These are phyloP conservation scores for Diplogelasinospora grovesii DNA, from an alignment of 495 filamentous ascomycete genomes.

Conservation along the genomic window DNA sequence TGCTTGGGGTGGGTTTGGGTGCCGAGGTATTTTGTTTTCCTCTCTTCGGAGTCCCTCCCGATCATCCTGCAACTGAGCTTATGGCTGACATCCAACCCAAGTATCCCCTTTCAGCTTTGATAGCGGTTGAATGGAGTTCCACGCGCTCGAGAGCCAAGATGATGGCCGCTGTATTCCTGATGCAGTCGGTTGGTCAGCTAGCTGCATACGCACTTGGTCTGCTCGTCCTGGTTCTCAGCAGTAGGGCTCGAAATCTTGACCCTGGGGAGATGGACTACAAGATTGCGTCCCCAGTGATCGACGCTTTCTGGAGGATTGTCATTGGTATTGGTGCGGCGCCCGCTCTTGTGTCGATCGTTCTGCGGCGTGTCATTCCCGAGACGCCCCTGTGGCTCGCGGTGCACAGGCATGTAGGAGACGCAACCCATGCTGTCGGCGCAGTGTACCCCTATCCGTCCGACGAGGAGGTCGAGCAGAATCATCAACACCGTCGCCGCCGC, in stretches of 20 bases:
- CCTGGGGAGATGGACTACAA: constrained; percentile 42
- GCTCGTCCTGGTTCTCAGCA: constrained; percentile 47
- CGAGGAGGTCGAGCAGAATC: constrained; percentile 35
- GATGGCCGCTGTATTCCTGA: constrained; percentile 61
- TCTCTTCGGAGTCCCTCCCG: no score
- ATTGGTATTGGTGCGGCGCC: constrained; percentile 56
- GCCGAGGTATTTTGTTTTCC: constrained; percentile 22
- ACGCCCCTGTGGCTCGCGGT: constrained; percentile 42
- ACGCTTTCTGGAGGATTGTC: constrained; percentile 53
- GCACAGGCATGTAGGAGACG: constrained; percentile 13
- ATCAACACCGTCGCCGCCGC: constrained; percentile 28
- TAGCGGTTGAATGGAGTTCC: constrained; percentile 58
- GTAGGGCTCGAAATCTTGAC: constrained; percentile 29
- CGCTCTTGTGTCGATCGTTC: constrained; percentile 50
- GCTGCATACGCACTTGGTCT: constrained; percentile 38
- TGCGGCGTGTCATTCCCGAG: constrained; percentile 57
- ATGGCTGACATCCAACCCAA: constrained; percentile 8
- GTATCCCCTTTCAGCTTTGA: constrained; percentile 44
- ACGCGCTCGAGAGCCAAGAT: constrained; percentile 52
- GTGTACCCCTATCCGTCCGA: constrained; percentile 25
- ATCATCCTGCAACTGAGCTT: no score
- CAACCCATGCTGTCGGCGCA: constrained; percentile 18
- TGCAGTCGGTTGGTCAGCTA: constrained; percentile 62
- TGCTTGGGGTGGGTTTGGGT: constrained; percentile 49
- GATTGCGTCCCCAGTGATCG: constrained; percentile 35